Base-by-base conservation (phyloP, 2,329 filamentous ascomycete genomes). In the Fusarium newnesense region DNA sequence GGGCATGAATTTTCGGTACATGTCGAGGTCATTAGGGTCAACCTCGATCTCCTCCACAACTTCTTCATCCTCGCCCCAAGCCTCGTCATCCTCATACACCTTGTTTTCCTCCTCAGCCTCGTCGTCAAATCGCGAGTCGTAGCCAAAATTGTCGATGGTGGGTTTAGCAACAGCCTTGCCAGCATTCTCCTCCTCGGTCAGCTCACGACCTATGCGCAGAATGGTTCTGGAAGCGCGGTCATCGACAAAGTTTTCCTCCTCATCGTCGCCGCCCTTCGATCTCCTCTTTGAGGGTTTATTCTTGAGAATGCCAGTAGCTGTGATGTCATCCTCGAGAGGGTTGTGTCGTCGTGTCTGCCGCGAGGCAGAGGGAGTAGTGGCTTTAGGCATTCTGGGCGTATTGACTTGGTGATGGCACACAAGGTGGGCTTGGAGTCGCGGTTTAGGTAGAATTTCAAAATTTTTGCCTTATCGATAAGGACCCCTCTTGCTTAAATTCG, bases 141-240 rank as follows among this genome's bases (percentile, higher is more conserved):
- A 96, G 70, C 92, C 90, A 79, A 97, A 98, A 90, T 73, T 80
- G 76, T 93, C 82, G 32, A 83, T 72, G 11, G 77, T 80, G 1
- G 79, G 76, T 63, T 80, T 92, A 4, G 82, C 79, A 26, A 84
- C 81, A 69, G 84, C 74, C 74, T 73, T 78, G 50, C 79, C 78
- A 28, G 84, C 80, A 74, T 84, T 77, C 62, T 96, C 94, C 81
- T 98, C 96, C 46, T 96, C 94, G 19, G 91, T 92, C 19, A 99
- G 86, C 79, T 97, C 94, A 78, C 95, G 93, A 62, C 96, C 96
- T 77, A 98, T 94, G 75, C 93, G 90, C 69, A 99, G 81, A 80
- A 99, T 99, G 78, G 94, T 95, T 76, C 92, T 89, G 64, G 96
- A 97, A 24, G 95, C 91, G 81, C 94, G 95, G 66, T 95, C 91